Evolutionary conservation across 306 rosid genomes (phyloP).

Genomic region (Vachellia collinsii): DNA sequence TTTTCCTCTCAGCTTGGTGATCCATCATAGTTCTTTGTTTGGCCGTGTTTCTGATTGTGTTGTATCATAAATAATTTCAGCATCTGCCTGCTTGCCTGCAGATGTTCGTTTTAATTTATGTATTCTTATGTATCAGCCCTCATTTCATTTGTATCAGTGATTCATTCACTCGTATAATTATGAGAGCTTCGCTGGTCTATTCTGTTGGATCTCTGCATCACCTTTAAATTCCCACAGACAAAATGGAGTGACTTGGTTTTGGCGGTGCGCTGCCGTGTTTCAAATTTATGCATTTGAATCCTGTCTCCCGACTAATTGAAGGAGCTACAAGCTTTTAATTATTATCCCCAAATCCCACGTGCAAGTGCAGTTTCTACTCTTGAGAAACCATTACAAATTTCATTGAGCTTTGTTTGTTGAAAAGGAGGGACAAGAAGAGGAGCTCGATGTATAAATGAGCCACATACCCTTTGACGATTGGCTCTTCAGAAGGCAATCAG

Average conservation of each 20-base stretch:
- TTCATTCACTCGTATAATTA: constrained; percentile 36
- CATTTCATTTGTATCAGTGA: constrained; percentile 35
- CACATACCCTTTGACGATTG: background rate
- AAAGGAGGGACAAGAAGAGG: background rate
- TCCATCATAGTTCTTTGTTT: background rate
- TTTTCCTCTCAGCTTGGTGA: constrained; percentile 36
- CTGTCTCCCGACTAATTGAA: too few species aligned
- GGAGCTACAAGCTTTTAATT: too few species aligned
- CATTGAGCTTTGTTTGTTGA: background rate
- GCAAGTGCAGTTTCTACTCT: background rate
- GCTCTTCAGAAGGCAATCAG: background rate
- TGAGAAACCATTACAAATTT: too few species aligned
- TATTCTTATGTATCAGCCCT: background rate
- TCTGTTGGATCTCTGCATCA: background rate
- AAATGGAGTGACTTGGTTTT: background rate
- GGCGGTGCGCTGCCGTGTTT: too few species aligned
- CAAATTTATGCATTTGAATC: too few species aligned
- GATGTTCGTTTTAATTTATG: constrained; percentile 11
- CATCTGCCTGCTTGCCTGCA: background rate
- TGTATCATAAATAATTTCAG: constrained; percentile 22
- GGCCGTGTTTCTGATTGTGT: constrained; percentile 27
- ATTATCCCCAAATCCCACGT: too few species aligned
- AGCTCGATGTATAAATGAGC: background rate
- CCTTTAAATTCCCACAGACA: background rate
- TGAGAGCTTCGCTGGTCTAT: constrained; percentile 36